These are phyloP conservation scores for Ambrosia artemisiifolia DNA, from an alignment of 129 eudicot genomes.

Conservation along the genomic window DNA sequence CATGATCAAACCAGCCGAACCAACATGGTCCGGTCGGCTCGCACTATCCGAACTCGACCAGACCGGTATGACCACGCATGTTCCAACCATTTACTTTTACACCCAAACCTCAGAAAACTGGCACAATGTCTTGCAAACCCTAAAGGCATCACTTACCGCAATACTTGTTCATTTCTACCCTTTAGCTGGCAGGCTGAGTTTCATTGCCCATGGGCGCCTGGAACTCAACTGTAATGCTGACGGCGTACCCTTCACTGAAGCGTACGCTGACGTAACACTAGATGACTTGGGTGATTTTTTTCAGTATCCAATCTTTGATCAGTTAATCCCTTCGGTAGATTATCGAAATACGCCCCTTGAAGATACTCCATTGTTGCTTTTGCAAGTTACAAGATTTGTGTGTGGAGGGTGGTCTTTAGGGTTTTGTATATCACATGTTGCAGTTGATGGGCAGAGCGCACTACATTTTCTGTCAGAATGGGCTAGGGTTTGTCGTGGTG, in stretches of 20 bases:
- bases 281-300: constrained; percentile 46
- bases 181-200: constrained; percentile 53
- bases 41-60: constrained; percentile 55
- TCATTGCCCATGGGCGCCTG: constrained; percentile 41
- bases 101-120: constrained; percentile 10
- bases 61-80: constrained; percentile 38
- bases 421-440: constrained; percentile 42
- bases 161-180: constrained; percentile 59
- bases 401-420: constrained; percentile 67
- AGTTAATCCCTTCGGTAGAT: constrained; percentile 47
- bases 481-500: constrained; percentile 58
- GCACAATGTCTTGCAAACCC: constrained; percentile 30
- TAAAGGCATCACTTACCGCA: constrained; percentile 42
- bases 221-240: constrained; percentile 50
- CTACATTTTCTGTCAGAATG: constrained; percentile 68
- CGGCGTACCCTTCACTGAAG: constrained; percentile 52
- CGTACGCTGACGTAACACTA: constrained; percentile 31
- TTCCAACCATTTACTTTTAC: constrained; percentile 52
- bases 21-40: constrained; percentile 46
- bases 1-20: constrained; percentile 47
- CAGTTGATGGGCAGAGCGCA: constrained; percentile 67
- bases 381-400: constrained; percentile 50
- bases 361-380: constrained; percentile 42
- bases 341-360: constrained; percentile 44
- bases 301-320: constrained; percentile 22